Evolutionary conservation across 2,329 filamentous ascomycete genomes (phyloP).

Genomic region (Microdochium bolleyi): DNA sequence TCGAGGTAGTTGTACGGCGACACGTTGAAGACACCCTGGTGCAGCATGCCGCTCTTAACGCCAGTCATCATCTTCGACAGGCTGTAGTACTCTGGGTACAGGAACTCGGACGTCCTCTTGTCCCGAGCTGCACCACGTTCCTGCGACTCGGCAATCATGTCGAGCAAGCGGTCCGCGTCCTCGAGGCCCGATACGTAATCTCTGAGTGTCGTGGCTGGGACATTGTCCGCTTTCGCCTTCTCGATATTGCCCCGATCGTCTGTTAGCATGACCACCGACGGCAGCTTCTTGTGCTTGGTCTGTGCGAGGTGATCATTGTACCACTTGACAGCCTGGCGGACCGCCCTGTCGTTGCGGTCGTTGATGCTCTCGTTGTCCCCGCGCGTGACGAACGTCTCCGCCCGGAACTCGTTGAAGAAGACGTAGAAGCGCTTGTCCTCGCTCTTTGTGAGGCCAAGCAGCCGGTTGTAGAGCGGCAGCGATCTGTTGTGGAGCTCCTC

Average conservation of each 20-base stretch:
- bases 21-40: conserved; percentile 93
- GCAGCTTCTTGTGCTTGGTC: conserved; percentile 53
- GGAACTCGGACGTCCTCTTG: conserved; percentile 55
- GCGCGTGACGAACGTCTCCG: conserved; percentile 80
- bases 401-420: conserved; percentile 96
- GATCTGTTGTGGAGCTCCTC: conserved; percentile 94
- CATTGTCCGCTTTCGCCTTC: conserved; percentile 68
- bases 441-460: conserved; percentile 85
- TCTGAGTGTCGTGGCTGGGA: conserved; percentile 59
- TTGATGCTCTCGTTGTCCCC: conserved; percentile 81
- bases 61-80: conserved; percentile 93
- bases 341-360: conserved; percentile 89
- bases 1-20: conserved; percentile 98
- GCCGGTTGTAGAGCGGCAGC: conserved; percentile 86
- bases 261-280: conserved; percentile 84
- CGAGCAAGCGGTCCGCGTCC: conserved; percentile 76
- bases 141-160: conserved; percentile 83
- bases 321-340: conserved; percentile 81
- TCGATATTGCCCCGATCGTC: conserved; percentile 83
- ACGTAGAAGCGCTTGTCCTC: conserved; percentile 97
- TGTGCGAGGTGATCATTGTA: conserved; percentile 73
- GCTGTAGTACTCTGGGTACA: conserved; percentile 86
- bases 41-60: conserved; percentile 77
- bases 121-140: conserved; percentile 58
- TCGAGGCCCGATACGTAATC: conserved; percentile 82